These are phyloP conservation scores for Eimeria sp. DNA, from an alignment of 169 alveolate species.

Conservation along the genomic window DNA sequence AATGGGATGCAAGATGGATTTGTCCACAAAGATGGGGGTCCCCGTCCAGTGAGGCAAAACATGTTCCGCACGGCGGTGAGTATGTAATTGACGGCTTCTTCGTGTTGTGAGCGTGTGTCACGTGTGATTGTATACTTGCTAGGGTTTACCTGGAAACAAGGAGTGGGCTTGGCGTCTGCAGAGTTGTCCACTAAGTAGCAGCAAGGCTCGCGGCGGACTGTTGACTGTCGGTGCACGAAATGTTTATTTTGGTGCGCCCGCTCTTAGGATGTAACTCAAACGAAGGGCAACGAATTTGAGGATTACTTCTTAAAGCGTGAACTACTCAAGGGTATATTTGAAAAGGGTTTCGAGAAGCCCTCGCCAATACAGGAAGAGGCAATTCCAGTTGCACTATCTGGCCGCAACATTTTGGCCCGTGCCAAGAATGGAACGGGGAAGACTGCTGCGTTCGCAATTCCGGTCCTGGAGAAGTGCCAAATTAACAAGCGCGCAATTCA, in stretches of 20 bases:
- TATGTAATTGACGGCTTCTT: background rate
- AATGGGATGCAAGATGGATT: conserved; percentile 55
- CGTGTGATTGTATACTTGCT: background rate
- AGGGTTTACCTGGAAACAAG: background rate
- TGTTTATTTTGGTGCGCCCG: background rate
- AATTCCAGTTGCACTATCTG: conserved; percentile 98
- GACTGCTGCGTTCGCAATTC: conserved; percentile 99
- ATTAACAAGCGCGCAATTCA: conserved; percentile 85
- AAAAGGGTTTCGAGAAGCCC: conserved; percentile 99
- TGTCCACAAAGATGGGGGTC: conserved; percentile 67
- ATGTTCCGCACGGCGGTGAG: conserved; percentile 81
- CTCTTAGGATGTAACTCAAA: conserved; percentile 97
- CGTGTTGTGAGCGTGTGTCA: background rate
- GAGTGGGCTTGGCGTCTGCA: background rate
- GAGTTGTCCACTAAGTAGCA: background rate
- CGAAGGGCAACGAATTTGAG: conserved; percentile 99
- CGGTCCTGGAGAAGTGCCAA: conserved; percentile 96
- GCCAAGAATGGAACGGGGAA: conserved; percentile 99
- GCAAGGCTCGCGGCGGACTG: background rate
- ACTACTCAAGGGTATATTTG: conserved; percentile 98
- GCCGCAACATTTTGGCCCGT: conserved; percentile 98
- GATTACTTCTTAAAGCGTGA: conserved; percentile 97
- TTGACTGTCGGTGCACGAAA: background rate
- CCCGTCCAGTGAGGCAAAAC: conserved; percentile 72
- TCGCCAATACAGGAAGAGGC: conserved; percentile 99